Evolutionary conservation across 2,329 filamentous ascomycete genomes (phyloP).

Genomic region (Cladosporium velox): DNA sequence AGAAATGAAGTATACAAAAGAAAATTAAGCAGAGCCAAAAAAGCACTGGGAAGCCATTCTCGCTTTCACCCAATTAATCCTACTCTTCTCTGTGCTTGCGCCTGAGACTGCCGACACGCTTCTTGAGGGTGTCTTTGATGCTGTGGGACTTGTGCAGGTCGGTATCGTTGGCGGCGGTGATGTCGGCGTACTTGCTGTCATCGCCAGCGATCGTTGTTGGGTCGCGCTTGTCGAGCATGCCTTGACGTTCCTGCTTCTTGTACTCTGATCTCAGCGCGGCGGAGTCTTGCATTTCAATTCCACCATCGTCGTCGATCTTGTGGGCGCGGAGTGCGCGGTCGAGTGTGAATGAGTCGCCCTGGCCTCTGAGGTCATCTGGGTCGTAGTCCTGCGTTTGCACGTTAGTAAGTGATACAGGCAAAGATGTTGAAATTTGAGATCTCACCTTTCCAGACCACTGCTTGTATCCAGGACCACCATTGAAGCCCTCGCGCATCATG

Average conservation of each 20-base stretch:
- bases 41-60: background rate
- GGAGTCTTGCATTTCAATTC: conserved; percentile 49
- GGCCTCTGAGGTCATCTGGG: conserved; percentile 77
- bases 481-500: conserved; percentile 73
- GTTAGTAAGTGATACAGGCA: conserved; percentile 7
- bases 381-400: conserved; percentile 57
- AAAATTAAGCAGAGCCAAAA: background rate
- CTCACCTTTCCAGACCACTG: conserved; percentile 64
- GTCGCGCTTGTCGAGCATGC: conserved; percentile 33
- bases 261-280: conserved; percentile 42
- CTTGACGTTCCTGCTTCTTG: conserved; percentile 34
- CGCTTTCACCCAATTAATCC: background rate
- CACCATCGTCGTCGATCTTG: conserved; percentile 45
- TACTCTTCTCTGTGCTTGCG: conserved; percentile 35
- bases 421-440: conserved; percentile 25
- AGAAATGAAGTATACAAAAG: background rate
- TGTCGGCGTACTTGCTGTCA: conserved; percentile 36
- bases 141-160: conserved; percentile 39
- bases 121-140: conserved; percentile 45
- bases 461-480: conserved; percentile 72
- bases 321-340: conserved; percentile 68
- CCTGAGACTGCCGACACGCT: conserved; percentile 49
- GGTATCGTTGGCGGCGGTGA: conserved; percentile 34
- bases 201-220: conserved; percentile 39
- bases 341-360: conserved; percentile 74